These are phyloP conservation scores for Gentiana macrophylla DNA, from an alignment of 257 asterid genomes.

Conservation along the genomic window DNA sequence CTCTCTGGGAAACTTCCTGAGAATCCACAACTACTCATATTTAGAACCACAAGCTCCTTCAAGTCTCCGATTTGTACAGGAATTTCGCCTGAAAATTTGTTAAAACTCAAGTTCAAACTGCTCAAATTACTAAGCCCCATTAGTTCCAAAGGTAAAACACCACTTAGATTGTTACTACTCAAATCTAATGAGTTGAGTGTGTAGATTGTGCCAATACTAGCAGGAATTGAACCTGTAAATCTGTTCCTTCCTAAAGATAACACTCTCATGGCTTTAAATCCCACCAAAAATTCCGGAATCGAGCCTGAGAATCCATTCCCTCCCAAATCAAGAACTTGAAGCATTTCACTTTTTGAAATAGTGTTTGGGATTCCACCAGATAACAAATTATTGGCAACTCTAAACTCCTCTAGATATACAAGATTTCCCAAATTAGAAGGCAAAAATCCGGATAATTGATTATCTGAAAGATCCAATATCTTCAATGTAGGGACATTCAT, in stretches of 20 bases:
- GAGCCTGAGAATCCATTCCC: conserved; percentile 37
- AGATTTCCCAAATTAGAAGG: conserved; percentile 40
- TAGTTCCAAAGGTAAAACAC: conserved; percentile 45
- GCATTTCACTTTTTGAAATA: conserved; percentile 25
- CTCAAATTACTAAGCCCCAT: conserved; percentile 52
- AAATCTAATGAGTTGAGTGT: conserved; percentile 46
- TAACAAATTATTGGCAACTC: conserved; percentile 54
- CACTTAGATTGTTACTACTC: conserved; percentile 45
- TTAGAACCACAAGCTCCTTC: conserved; percentile 43
- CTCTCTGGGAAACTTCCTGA: conserved; percentile 52
- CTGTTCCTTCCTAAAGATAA: conserved; percentile 50
- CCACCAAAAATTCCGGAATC: conserved; percentile 48
- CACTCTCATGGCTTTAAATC: conserved; percentile 27
- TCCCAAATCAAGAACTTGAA: conserved; percentile 54
- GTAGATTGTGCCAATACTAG: conserved; percentile 29
- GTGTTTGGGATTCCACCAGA: conserved; percentile 39
- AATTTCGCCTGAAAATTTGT: conserved; percentile 40
- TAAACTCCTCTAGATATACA: conserved; percentile 40
- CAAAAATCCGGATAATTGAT: conserved; percentile 42
- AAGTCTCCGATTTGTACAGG: conserved; percentile 32
- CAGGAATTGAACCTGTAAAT: conserved; percentile 43
- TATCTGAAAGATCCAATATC: conserved; percentile 54
- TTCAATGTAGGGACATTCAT: conserved; percentile 34
- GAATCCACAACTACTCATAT: conserved; percentile 64
- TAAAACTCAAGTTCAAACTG: conserved; percentile 49